These are phyloP conservation scores for Jacaranda copaia DNA, from an alignment of 257 asterid species.

Conservation along the genomic window DNA sequence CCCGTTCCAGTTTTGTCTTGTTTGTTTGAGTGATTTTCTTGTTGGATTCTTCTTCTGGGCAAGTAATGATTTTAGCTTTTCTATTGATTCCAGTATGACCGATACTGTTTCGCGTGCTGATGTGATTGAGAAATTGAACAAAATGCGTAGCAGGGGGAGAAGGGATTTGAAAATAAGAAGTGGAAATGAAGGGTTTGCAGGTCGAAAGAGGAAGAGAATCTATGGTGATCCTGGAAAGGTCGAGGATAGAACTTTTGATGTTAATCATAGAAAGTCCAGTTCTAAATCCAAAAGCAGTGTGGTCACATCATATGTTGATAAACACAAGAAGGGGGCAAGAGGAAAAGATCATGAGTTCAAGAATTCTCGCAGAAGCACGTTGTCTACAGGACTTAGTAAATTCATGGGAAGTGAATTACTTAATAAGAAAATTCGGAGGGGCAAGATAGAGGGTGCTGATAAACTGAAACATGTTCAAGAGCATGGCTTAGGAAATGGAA, in stretches of 20 bases:
- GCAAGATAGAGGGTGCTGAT: slow-evolving; percentile 36
- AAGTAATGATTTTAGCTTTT: not conserved
- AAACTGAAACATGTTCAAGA: slow-evolving; percentile 33
- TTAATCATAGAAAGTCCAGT: slow-evolving; percentile 36
- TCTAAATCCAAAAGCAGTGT: slow-evolving; percentile 30
- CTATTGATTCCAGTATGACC: no score
- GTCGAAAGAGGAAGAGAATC: slow-evolving; percentile 63
- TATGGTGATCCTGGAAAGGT: slow-evolving; percentile 43
- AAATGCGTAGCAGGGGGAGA: slow-evolving; percentile 23
- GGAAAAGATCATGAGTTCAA: slow-evolving; percentile 40
- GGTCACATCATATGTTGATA: slow-evolving; percentile 30
- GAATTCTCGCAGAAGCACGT: slow-evolving; percentile 31
- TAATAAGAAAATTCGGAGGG: slow-evolving; percentile 42
- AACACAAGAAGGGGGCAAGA: slow-evolving; percentile 39
- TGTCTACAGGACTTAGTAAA: slow-evolving; percentile 37
- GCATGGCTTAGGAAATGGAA: slow-evolving; percentile 39
- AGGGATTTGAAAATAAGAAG: slow-evolving; percentile 42
- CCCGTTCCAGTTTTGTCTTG: not conserved
- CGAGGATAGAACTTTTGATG: slow-evolving; percentile 31
- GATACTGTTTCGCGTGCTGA: slow-evolving; percentile 32
- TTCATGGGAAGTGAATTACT: slow-evolving; percentile 40
- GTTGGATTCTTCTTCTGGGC: not conserved
- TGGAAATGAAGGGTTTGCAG: slow-evolving; percentile 44
- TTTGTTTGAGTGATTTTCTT: not conserved
- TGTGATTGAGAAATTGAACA: slow-evolving; percentile 35